phyloP scores from a whole-genome alignment of 805 yeast genomes.

The Clavispora fructus region DNA sequence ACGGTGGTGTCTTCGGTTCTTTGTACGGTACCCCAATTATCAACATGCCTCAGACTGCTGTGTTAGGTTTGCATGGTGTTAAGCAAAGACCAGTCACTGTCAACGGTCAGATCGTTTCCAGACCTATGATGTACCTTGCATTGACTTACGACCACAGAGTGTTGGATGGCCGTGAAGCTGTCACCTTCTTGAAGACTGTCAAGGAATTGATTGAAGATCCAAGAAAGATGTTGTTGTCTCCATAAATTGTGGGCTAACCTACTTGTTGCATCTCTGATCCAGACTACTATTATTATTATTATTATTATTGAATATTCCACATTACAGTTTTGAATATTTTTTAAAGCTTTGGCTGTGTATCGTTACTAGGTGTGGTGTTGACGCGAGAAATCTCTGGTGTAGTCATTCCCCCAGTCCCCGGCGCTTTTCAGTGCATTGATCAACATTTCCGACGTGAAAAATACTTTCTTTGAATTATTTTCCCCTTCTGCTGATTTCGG shows the following conservation, averaged over 20 bases:
- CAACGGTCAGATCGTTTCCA: slow-evolving; percentile 89
- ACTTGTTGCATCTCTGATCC: neutral
- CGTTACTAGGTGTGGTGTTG: too few species aligned
- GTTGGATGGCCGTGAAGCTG: slow-evolving; percentile 98
- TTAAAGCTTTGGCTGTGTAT: neutral
- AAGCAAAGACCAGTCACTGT: slow-evolving; percentile 97
- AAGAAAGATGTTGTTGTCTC: slow-evolving; percentile 79
- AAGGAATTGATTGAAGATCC: slow-evolving; percentile 98
- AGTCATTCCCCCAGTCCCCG: too few species aligned
- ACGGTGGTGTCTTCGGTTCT: slow-evolving; percentile 99
- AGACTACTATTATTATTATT: neutral
- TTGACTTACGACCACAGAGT: slow-evolving; percentile 97
- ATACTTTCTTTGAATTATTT: too few species aligned
- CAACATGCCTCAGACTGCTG: slow-evolving; percentile 97
- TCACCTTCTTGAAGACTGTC: slow-evolving; percentile 89
- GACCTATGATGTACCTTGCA: slow-evolving; percentile 99
- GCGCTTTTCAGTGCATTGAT: too few species aligned
- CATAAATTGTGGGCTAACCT: slow-evolving; percentile 1
- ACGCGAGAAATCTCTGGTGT: too few species aligned
- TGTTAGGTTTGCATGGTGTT: slow-evolving; percentile 93
- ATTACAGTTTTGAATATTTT: neutral
- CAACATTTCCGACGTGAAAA: too few species aligned
- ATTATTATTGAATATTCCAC: neutral
- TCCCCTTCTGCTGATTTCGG: too few species aligned
- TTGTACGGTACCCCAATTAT: slow-evolving; percentile 97